Evolutionary conservation across 148 eudicot genomes (phyloP).

Genomic region (Chenopodium quinoa): DNA sequence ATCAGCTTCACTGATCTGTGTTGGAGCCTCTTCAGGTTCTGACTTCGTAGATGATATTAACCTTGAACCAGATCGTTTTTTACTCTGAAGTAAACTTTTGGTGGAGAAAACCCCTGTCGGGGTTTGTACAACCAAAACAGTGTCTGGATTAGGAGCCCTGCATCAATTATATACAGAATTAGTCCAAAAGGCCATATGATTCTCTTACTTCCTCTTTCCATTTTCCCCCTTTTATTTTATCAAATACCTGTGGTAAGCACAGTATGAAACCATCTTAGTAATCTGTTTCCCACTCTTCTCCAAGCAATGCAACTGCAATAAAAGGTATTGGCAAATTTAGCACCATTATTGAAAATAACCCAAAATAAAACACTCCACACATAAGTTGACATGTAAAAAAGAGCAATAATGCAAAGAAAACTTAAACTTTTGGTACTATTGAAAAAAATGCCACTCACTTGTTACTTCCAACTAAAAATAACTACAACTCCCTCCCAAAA

Average conservation of each 20-base stretch:
- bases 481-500: neutral
- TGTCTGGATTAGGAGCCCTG: slow-evolving; percentile 98
- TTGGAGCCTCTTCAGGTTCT: slow-evolving; percentile 49
- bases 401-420: neutral
- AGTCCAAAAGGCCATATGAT: slow-evolving; percentile 10
- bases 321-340: neutral
- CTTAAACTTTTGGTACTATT: neutral
- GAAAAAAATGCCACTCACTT: neutral
- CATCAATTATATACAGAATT: slow-evolving; percentile 22
- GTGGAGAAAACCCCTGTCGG: slow-evolving; percentile 82
- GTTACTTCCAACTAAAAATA: neutral
- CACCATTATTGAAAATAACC: neutral
- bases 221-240: neutral
- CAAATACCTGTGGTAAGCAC: slow-evolving; percentile 88
- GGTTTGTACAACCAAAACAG: slow-evolving; percentile 80
- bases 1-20: slow-evolving; percentile 49
- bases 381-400: neutral
- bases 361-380: neutral
- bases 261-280: slow-evolving; percentile 91
- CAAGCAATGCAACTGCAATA: slow-evolving; percentile 71
- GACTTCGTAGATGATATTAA: slow-evolving; percentile 71
- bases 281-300: slow-evolving; percentile 88
- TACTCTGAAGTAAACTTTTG: slow-evolving; percentile 67
- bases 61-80: slow-evolving; percentile 67
- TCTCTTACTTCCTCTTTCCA: slow-evolving; percentile 6